Evolutionary conservation across 352 stramenopile species (phyloP).

Genomic region (Peronospora farinosa): DNA sequence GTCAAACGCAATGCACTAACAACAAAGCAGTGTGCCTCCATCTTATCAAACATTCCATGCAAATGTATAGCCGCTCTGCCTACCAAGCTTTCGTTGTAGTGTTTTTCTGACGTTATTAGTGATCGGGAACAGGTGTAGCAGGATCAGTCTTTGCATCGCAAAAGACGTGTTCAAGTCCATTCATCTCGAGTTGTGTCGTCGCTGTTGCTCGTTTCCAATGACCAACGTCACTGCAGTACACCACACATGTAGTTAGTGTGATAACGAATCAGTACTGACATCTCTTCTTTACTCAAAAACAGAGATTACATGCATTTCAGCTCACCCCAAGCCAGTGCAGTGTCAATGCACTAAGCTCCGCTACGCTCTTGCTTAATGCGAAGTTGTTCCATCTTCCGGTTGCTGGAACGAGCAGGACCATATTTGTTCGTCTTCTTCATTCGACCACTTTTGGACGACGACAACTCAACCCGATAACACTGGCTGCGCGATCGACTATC

Average conservation of each 20-base stretch:
- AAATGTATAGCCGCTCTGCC: constrained; percentile 25
- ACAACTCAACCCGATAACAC: constrained; percentile 22
- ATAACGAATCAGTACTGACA: constrained; percentile 3
- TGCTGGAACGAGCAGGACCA: constrained; percentile 2
- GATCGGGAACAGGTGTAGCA: constrained; percentile 1
- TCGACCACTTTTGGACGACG: constrained; percentile 15
- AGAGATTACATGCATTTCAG: constrained; percentile 2
- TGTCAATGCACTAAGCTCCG: constrained; percentile 12
- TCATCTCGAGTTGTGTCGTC: not conserved
- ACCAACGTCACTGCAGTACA: constrained; percentile 8
- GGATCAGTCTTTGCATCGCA: constrained; percentile 1
- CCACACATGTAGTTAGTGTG: constrained; percentile 9
- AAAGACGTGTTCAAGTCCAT: not conserved
- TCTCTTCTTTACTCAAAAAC: constrained; percentile 11
- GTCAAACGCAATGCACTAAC: constrained; percentile 9
- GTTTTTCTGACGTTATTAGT: constrained; percentile 10
- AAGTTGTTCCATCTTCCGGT: constrained; percentile 17
- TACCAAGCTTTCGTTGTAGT: constrained; percentile 19
- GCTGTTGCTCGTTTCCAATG: not conserved
- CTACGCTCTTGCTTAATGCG: constrained; percentile 34
- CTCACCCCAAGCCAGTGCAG: constrained; percentile 7
- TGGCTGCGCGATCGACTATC: constrained; percentile 28
- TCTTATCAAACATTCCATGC: constrained; percentile 23
- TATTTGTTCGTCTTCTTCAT: constrained; percentile 19
- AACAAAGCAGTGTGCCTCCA: constrained; percentile 13